phyloP scores from a whole-genome alignment of 352 stramenopile species.

The Phytopythium boreale region DNA sequence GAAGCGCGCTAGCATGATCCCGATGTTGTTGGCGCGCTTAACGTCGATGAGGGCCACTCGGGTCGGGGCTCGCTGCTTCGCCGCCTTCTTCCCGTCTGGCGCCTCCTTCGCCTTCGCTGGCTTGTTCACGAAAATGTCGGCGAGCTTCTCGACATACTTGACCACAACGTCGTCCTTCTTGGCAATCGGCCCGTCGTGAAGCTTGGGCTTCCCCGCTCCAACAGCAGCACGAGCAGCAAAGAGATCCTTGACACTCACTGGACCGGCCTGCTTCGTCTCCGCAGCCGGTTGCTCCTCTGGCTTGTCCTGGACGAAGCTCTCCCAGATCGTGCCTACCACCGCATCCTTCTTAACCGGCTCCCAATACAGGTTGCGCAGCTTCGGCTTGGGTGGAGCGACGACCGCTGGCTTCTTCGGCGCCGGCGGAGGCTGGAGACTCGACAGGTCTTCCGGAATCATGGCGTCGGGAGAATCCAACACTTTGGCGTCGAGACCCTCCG shows the following conservation, averaged over 20 bases:
- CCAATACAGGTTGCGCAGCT: conserved; percentile 85
- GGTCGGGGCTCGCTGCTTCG: conserved; percentile 61
- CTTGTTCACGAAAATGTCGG: conserved; percentile 84
- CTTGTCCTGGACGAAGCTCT: conserved; percentile 48
- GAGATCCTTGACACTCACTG: conserved; percentile 32
- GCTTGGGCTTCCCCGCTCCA: conserved; percentile 9
- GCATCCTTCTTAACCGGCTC: conserved; percentile 63
- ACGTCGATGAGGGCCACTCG: conserved; percentile 79
- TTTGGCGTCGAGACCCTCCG: conserved; percentile 60
- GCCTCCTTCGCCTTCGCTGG: conserved; percentile 53
- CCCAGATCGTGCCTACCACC: conserved; percentile 71
- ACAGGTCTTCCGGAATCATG: conserved; percentile 54
- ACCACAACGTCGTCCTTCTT: conserved; percentile 51
- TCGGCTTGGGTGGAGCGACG: conserved; percentile 59
- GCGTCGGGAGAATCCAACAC: conserved; percentile 42
- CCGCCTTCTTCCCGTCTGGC: conserved; percentile 39
- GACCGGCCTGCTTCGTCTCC: conserved; percentile 6
- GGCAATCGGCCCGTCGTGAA: conserved; percentile 6
- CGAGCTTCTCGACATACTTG: conserved; percentile 64
- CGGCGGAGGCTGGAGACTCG: conserved; percentile 12
- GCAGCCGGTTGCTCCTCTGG: conserved; percentile 17
- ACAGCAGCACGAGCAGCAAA: conserved; percentile 21
- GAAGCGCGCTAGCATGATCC: conserved; percentile 84
- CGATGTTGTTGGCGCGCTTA: conserved; percentile 85
- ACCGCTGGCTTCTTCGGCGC: conserved; percentile 31